These are phyloP conservation scores for Stephania cephalantha DNA, from an alignment of 164 flowering plant species.

Conservation along the genomic window DNA sequence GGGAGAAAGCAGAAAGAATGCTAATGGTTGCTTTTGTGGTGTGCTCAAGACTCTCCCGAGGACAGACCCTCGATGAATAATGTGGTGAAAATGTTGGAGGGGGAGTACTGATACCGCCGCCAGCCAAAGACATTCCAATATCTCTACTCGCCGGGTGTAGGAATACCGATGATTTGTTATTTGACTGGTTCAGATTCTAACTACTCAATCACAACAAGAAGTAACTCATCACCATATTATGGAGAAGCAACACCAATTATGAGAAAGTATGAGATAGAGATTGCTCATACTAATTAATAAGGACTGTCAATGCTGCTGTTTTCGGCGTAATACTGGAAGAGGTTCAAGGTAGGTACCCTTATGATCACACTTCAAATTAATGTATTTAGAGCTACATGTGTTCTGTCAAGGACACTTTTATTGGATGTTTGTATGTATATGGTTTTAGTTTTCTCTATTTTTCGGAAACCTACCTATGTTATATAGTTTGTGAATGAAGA, in stretches of 20 bases:
- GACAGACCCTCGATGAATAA: slow-evolving; percentile 12
- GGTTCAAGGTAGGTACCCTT: background rate
- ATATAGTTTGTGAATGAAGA: too few species aligned
- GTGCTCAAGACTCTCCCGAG: slow-evolving; percentile 16
- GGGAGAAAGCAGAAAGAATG: slow-evolving; percentile 13
- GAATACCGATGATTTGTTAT: background rate
- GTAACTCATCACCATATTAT: background rate
- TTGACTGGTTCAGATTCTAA: background rate
- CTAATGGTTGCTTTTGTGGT: slow-evolving; percentile 16
- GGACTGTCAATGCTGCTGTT: background rate
- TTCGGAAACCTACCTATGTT: too few species aligned
- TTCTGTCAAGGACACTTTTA: background rate
- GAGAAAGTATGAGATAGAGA: slow-evolving; percentile 1
- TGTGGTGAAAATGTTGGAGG: slow-evolving; percentile 18
- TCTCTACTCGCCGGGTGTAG: background rate
- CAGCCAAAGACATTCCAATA: slow-evolving; percentile 13
- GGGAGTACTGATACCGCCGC: slow-evolving; percentile 10
- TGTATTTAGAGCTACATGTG: background rate
- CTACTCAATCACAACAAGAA: background rate
- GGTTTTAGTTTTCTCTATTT: background rate
- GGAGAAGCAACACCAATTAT: slow-evolving; percentile 1
- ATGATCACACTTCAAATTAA: background rate
- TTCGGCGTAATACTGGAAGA: background rate
- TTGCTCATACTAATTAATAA: background rate
- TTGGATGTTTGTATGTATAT: background rate